Evolutionary conservation across 495 filamentous ascomycete genomes (phyloP).

Genomic region (Staphylotrichum tortipilum): DNA sequence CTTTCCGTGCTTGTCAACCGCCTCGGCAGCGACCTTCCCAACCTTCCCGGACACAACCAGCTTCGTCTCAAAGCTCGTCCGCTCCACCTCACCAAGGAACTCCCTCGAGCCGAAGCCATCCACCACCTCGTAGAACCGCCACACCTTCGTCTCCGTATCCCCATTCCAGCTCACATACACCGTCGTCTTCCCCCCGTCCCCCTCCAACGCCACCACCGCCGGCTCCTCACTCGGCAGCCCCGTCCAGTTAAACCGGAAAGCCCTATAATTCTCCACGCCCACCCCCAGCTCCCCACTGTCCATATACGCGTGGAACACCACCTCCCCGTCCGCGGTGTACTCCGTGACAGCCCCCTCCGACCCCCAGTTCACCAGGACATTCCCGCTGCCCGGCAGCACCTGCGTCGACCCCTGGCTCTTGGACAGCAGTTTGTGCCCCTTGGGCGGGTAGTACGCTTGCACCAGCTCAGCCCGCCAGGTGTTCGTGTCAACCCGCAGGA

Average conservation of each 20-base stretch:
- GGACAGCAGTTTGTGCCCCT: conserved; percentile 36
- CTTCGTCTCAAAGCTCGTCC: conserved; percentile 28
- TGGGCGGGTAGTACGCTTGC: conserved; percentile 28
- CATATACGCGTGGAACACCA: conserved; percentile 36
- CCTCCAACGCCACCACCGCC: conserved; percentile 23
- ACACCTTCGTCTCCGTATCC: conserved; percentile 27
- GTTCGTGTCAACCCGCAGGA: conserved; percentile 47
- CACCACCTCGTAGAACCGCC: conserved; percentile 24
- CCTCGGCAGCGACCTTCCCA: conserved; percentile 21
- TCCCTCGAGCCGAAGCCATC: conserved; percentile 18
- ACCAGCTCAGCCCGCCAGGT: conserved; percentile 42
- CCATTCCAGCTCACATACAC: conserved; percentile 36
- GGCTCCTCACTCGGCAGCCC: conserved; percentile 28
- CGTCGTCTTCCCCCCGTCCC: conserved; percentile 12
- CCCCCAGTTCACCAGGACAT: conserved; percentile 54
- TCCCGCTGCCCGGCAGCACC: conserved; percentile 41
- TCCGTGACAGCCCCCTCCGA: conserved; percentile 51
- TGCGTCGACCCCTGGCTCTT: conserved; percentile 57
- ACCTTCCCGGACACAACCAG: conserved; percentile 13
- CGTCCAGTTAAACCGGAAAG: conserved; percentile 32
- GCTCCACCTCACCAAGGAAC: conserved; percentile 22
- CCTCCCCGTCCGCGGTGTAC: conserved; percentile 45
- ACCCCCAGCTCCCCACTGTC: conserved; percentile 23
- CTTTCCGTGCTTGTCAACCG: conserved; percentile 19
- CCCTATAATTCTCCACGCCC: conserved; percentile 31